Evolutionary conservation across 495 filamentous ascomycete species (phyloP).

Genomic region (Aspergillus asperescens): DNA sequence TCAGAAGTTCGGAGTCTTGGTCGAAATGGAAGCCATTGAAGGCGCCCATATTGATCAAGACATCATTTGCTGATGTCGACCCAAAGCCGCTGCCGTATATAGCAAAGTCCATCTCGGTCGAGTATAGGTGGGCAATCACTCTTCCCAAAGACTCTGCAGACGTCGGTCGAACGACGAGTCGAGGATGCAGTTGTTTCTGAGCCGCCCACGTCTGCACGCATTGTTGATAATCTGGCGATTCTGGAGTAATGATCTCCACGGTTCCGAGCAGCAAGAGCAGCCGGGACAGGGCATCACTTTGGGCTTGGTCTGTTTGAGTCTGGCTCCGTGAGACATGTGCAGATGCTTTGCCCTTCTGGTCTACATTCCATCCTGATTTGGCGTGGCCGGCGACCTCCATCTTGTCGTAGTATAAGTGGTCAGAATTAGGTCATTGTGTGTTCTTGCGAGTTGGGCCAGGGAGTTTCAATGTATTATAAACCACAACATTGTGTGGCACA

Average conservation of each 20-base stretch:
- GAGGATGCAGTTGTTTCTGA: slow-evolving; percentile 12
- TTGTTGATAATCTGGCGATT: background rate
- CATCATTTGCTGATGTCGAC: slow-evolving; percentile 12
- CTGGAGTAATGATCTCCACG: slow-evolving; percentile 12
- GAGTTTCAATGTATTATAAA: too few species aligned
- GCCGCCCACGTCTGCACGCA: slow-evolving; percentile 8
- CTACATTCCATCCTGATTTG: too few species aligned
- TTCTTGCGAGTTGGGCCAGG: too few species aligned
- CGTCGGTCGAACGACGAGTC: slow-evolving; percentile 7
- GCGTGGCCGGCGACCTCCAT: too few species aligned
- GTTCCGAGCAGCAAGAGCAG: too few species aligned
- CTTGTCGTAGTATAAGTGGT: too few species aligned
- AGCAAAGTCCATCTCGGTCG: slow-evolving; percentile 7
- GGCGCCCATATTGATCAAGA: slow-evolving; percentile 12
- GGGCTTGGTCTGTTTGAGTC: too few species aligned
- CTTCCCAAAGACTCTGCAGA: slow-evolving; percentile 3
- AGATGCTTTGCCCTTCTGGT: too few species aligned
- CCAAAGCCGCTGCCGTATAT: slow-evolving; percentile 12
- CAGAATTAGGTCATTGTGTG: too few species aligned
- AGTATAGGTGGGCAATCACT: slow-evolving; percentile 7
- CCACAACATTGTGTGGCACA: too few species aligned
- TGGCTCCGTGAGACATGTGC: too few species aligned
- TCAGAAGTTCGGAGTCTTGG: slow-evolving; percentile 6
- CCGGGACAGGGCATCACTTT: too few species aligned
- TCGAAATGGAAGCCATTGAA: slow-evolving; percentile 19